Percentiles rank a stretch among this genome's conserved stretches.
phyloP scores from a whole-genome alignment of 1,139 yeast genomes.

The Kodamaea fungicola region DNA sequence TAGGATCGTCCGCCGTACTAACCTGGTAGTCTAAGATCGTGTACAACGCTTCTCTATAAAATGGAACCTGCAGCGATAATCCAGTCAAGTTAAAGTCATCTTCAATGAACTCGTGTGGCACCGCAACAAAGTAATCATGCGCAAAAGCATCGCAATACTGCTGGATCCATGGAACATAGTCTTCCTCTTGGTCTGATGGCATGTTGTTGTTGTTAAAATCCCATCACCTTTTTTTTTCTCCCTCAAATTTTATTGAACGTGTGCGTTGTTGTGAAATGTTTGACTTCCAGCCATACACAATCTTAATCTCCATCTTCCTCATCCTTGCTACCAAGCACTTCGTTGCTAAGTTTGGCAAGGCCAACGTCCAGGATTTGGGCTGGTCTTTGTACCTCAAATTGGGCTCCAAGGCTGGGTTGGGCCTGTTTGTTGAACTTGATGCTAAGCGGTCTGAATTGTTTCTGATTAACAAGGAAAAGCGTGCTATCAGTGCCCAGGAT shows the following conservation, averaged over 20 bases:
- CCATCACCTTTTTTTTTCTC: background rate
- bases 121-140: constrained; percentile 91
- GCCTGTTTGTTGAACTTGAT: constrained; percentile 31
- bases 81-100: constrained; percentile 97
- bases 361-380: constrained; percentile 26
- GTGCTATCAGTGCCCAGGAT: constrained; percentile 79
- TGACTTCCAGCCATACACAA: constrained; percentile 29
- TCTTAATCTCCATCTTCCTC: constrained; percentile 21
- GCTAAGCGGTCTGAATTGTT: constrained; percentile 44
- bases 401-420: constrained; percentile 31
- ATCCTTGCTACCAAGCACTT: constrained; percentile 31
- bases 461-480: constrained; percentile 49
- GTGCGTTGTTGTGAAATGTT: constrained; percentile 11
- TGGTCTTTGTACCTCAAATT: constrained; percentile 42
- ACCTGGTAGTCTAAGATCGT: constrained; percentile 76
- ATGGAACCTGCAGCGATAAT: constrained; percentile 78
- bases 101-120: constrained; percentile 87
- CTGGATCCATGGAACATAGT: constrained; percentile 82
- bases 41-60: constrained; percentile 88
- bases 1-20: constrained; percentile 61
- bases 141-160: constrained; percentile 86
- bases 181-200: constrained; percentile 53
- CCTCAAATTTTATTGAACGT: background rate
- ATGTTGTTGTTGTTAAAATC: constrained; percentile 15
- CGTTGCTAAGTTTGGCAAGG: constrained; percentile 33